Percentiles rank a stretch among this genome's conserved stretches.
Evolutionary conservation across 805 yeast species (phyloP).

Genomic region (Cyberlindnera sargentensis): DNA sequence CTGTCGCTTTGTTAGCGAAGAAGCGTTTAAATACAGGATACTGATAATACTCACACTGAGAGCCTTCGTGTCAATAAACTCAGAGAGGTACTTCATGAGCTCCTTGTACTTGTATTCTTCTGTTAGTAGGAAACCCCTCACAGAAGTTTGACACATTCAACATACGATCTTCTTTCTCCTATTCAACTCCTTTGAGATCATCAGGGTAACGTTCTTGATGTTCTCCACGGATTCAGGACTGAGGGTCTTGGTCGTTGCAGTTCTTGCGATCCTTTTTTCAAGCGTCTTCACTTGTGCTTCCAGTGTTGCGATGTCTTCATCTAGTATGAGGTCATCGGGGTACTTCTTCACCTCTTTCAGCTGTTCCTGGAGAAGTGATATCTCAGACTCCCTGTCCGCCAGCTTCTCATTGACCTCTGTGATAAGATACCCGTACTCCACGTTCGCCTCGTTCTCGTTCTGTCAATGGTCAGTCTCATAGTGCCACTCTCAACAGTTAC

Average conservation of each 20-base stretch:
- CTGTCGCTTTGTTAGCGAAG: background rate
- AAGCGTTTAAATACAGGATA: background rate
- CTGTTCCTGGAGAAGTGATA: conserved; percentile 1
- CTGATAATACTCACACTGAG: conserved; percentile 10
- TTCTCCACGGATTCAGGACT: conserved; percentile 5
- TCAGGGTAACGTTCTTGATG: conserved; percentile 1
- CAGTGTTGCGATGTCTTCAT: background rate
- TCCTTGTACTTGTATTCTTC: conserved; percentile 7
- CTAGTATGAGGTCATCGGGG: conserved; percentile 12
- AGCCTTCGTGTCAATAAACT: conserved; percentile 13
- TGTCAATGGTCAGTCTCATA: background rate
- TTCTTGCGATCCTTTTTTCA: conserved; percentile 1
- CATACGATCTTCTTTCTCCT: conserved; percentile 15
- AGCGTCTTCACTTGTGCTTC: conserved; percentile 2
- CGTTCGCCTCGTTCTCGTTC: background rate
- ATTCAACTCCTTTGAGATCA: conserved; percentile 10
- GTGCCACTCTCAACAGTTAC: background rate
- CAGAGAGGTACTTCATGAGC: conserved; percentile 14
- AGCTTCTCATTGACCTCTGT: conserved; percentile 1
- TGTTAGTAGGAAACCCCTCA: no score
- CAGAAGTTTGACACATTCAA: background rate
- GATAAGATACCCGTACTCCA: background rate
- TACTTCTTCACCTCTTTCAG: conserved; percentile 5
- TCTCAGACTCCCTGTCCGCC: conserved; percentile 2
- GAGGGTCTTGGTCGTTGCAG: conserved; percentile 3